Evolutionary conservation across 1,139 yeast species (phyloP).

Genomic region (Diutina scorzettiae): DNA sequence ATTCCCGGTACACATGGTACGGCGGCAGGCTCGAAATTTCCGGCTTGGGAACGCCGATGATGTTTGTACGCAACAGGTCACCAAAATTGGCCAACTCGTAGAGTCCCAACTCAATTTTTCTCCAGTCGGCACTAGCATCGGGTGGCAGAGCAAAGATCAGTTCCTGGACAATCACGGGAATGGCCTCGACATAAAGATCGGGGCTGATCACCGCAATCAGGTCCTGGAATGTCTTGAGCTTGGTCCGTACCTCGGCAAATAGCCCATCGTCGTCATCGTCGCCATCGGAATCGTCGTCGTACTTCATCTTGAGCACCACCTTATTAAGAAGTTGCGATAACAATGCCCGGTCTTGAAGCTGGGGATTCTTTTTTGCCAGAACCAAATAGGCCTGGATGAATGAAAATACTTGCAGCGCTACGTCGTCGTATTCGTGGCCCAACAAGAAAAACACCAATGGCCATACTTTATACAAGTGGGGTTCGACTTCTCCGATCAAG

Average conservation of each 20-base stretch:
- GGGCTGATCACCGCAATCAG: conserved; percentile 69
- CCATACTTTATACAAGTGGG: conserved; percentile 35
- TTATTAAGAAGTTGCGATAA: conserved; percentile 55
- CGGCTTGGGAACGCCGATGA: conserved; percentile 54
- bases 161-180: conserved; percentile 54
- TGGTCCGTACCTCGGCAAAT: conserved; percentile 65
- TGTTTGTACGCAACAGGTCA: conserved; percentile 66
- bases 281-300: conserved; percentile 64
- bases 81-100: conserved; percentile 69
- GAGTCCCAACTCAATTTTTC: conserved; percentile 74
- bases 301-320: conserved; percentile 66
- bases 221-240: conserved; percentile 72
- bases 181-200: conserved; percentile 55
- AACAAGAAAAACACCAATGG: conserved; percentile 66
- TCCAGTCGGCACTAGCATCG: conserved; percentile 34
- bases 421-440: conserved; percentile 79
- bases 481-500: conserved; percentile 29
- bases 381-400: conserved; percentile 66
- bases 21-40: conserved; percentile 55
- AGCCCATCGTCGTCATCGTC: conserved; percentile 45
- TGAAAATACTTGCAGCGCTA: conserved; percentile 71
- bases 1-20: conserved; percentile 43
- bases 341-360: conserved; percentile 30
- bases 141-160: conserved; percentile 29
- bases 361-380: conserved; percentile 47